These are phyloP conservation scores for Aspergillus sp. DNA, from an alignment of 2,329 filamentous ascomycete species.

Conservation along the genomic window DNA sequence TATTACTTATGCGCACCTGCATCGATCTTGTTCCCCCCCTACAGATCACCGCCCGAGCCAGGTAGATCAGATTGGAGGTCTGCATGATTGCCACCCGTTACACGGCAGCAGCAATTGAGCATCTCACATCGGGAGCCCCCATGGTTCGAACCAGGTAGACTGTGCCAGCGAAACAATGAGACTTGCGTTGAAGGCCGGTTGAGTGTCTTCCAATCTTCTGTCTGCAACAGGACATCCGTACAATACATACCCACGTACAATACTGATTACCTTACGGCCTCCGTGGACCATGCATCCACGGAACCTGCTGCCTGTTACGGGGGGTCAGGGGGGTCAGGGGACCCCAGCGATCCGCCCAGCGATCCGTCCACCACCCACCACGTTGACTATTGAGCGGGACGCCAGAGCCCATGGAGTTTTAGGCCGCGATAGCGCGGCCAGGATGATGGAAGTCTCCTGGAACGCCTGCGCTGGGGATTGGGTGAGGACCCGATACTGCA, in stretches of 20 bases:
- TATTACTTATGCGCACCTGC: background rate
- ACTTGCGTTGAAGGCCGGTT: background rate
- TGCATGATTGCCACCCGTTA: background rate
- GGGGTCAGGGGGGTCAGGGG: background rate
- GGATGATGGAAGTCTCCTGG: background rate
- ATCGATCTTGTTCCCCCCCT: background rate
- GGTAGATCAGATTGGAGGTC: background rate
- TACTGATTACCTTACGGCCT: too few species aligned
- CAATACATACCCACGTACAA: too few species aligned
- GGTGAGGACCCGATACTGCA: background rate
- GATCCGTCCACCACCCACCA: background rate
- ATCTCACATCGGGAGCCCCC: background rate
- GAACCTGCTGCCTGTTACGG: background rate
- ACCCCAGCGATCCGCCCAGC: background rate
- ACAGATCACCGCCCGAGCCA: background rate
- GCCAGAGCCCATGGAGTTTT: background rate
- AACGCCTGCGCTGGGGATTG: background rate
- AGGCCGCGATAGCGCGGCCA: background rate
- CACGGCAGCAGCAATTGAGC: background rate
- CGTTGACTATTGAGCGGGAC: background rate
- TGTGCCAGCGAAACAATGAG: background rate
- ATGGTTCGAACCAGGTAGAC: background rate
- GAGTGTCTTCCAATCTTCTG: background rate
- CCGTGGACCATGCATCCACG: too few species aligned
- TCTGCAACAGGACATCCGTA: background rate